Conservation (phyloP, 257 asterid genomes). For the Anisodus tanguticus region DNA sequence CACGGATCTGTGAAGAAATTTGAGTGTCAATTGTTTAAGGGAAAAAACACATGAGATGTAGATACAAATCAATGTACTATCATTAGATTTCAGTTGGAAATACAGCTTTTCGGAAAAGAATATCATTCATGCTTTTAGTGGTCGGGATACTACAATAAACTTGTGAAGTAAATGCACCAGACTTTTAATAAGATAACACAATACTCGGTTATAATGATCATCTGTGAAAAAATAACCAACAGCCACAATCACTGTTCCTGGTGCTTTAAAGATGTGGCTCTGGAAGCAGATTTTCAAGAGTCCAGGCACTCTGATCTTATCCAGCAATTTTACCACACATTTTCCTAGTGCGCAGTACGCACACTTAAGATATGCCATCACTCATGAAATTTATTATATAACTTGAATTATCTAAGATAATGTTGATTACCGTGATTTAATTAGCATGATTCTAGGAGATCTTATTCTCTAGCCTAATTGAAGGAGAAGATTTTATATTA, state of each 20-base stretch:
- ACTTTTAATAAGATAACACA: not conserved
- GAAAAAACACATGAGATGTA: constrained; percentile 11
- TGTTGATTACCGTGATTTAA: not conserved
- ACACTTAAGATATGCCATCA: not conserved
- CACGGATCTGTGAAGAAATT: constrained; percentile 43
- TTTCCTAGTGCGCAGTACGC: not conserved
- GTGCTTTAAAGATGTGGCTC: not conserved
- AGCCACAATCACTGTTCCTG: not conserved
- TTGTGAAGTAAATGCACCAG: not conserved
- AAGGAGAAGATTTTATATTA: not conserved
- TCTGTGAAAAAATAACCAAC: constrained; percentile 16
- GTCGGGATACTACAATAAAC: not conserved
- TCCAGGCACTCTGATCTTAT: not conserved
- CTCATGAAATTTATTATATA: not conserved
- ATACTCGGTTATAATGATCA: not conserved
- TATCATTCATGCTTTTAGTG: not conserved
- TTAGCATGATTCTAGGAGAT: constrained; percentile 3
- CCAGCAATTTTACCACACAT: constrained; percentile 17
- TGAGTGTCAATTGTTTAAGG: constrained; percentile 32
- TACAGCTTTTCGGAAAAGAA: not conserved
- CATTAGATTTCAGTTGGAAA: constrained; percentile 16
- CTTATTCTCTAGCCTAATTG: not conserved
- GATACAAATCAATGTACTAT: not conserved
- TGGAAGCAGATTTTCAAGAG: not conserved
- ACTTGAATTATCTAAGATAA: not conserved